These are phyloP conservation scores for Yarrowia alimentaria DNA, from an alignment of 805 yeast genomes.

Conservation along the genomic window DNA sequence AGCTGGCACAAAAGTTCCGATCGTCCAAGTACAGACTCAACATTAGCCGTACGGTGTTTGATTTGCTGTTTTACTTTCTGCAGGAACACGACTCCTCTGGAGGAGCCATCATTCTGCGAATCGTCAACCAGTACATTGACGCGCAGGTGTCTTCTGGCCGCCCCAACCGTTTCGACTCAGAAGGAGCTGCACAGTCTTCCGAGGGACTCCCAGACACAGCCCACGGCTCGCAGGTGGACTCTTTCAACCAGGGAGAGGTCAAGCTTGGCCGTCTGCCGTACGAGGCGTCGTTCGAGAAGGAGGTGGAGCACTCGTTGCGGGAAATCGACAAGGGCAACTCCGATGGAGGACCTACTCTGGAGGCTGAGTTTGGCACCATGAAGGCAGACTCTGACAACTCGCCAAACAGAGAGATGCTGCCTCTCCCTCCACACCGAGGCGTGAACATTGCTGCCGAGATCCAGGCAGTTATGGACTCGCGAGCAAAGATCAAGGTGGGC, in stretches of 20 bases:
- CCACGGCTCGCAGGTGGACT: constrained; percentile 48
- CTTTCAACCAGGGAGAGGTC: constrained; percentile 68
- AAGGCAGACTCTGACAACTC: constrained; percentile 50
- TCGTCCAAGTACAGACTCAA: constrained; percentile 69
- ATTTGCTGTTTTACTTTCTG: constrained; percentile 75
- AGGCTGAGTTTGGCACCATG: constrained; percentile 64
- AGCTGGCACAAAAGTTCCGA: constrained; percentile 71
- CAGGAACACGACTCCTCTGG: constrained; percentile 92
- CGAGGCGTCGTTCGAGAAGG: constrained; percentile 81
- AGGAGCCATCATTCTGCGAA: constrained; percentile 80
- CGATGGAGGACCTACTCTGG: constrained; percentile 44
- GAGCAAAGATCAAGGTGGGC: constrained; percentile 68
- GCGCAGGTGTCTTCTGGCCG: constrained; percentile 39
- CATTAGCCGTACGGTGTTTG: constrained; percentile 80
- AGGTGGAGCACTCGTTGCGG: constrained; percentile 78
- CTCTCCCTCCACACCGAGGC: constrained; percentile 81
- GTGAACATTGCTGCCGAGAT: constrained; percentile 78
- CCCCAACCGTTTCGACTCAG: constrained; percentile 39
- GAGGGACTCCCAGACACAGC: constrained; percentile 42
- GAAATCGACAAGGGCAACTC: constrained; percentile 55
- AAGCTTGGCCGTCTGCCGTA: constrained; percentile 80
- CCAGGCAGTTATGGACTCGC: constrained; percentile 73
- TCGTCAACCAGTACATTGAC: constrained; percentile 79
- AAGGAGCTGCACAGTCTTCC: constrained; percentile 45
- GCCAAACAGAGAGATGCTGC: constrained; percentile 72